Evolutionary conservation across 2,329 filamentous ascomycete species (phyloP).

Genomic region (Fonsecaea nubica): DNA sequence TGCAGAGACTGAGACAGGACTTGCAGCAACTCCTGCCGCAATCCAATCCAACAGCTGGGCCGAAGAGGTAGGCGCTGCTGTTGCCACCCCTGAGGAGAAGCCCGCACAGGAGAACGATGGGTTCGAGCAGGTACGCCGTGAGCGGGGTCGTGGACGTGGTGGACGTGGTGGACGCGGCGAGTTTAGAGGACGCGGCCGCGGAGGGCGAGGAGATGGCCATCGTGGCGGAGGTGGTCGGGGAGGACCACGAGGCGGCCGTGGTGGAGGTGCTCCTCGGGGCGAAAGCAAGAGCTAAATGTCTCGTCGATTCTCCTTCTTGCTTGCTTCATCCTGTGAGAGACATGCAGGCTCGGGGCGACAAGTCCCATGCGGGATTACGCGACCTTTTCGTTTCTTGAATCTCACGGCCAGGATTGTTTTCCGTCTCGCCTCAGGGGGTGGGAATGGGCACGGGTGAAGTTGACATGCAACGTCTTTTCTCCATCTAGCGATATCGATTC

Average conservation of each 20-base stretch:
- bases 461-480: not conserved
- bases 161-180: constrained; percentile 42
- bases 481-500: constrained; percentile 13
- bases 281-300: constrained; percentile 31
- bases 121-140: constrained; percentile 48
- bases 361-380: not conserved
- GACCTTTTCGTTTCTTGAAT: constrained; percentile 16
- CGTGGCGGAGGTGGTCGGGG: constrained; percentile 44
- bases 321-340: not conserved
- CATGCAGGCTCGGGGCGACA: not conserved
- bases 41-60: constrained; percentile 73
- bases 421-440: constrained; percentile 4
- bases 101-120: constrained; percentile 43
- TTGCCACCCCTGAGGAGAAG: constrained; percentile 44
- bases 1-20: constrained; percentile 73
- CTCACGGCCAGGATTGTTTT: constrained; percentile 4
- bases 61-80: constrained; percentile 72
- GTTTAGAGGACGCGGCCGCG: constrained; percentile 46
- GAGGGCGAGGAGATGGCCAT: constrained; percentile 42
- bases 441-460: not conserved
- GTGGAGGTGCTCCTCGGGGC: constrained; percentile 31
- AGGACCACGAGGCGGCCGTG: constrained; percentile 28
- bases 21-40: constrained; percentile 66
- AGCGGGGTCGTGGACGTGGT: constrained; percentile 49
- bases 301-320: not conserved